Conservation (phyloP, 768 basidiomycete genomes). For the Psilocybe sp. region DNA sequence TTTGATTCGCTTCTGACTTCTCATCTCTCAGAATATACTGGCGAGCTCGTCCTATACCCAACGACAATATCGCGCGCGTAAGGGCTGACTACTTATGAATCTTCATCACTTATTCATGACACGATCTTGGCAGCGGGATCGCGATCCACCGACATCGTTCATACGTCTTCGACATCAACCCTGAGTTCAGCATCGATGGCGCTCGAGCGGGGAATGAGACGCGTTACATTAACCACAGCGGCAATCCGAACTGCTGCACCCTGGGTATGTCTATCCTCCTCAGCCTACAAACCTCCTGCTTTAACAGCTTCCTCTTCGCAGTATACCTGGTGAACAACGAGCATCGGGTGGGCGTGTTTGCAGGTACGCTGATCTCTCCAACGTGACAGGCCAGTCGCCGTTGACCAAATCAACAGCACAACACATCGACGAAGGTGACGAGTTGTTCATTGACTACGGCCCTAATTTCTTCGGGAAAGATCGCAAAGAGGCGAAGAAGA, state of each 20-base stretch:
- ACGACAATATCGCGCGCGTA: conserved; percentile 53
- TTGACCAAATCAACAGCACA: neutral
- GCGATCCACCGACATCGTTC: conserved; percentile 49
- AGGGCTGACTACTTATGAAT: conserved; percentile 16
- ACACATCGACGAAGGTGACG: conserved; percentile 31
- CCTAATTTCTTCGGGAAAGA: conserved; percentile 36
- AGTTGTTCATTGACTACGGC: conserved; percentile 61
- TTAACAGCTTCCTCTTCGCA: conserved; percentile 15
- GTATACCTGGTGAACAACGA: conserved; percentile 64
- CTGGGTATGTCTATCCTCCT: conserved; percentile 29
- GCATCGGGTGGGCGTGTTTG: conserved; percentile 62
- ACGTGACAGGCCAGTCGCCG: neutral
- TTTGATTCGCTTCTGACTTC: neutral
- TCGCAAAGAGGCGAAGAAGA: too few relatives aligned
- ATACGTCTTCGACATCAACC: conserved; percentile 61
- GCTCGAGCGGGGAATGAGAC: conserved; percentile 56
- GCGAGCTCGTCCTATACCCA: conserved; percentile 52
- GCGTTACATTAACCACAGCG: conserved; percentile 65
- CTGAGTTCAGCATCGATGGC: conserved; percentile 48
- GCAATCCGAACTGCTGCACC: conserved; percentile 41
- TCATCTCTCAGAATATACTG: conserved; percentile 54
- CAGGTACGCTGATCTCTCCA: conserved; percentile 32
- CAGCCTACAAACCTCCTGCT: neutral
- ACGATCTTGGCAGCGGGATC: neutral
- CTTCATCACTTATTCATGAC: neutral